These are phyloP conservation scores for Amphibolis antarctica DNA, from an alignment of 106 monocot genomes.

Conservation along the genomic window DNA sequence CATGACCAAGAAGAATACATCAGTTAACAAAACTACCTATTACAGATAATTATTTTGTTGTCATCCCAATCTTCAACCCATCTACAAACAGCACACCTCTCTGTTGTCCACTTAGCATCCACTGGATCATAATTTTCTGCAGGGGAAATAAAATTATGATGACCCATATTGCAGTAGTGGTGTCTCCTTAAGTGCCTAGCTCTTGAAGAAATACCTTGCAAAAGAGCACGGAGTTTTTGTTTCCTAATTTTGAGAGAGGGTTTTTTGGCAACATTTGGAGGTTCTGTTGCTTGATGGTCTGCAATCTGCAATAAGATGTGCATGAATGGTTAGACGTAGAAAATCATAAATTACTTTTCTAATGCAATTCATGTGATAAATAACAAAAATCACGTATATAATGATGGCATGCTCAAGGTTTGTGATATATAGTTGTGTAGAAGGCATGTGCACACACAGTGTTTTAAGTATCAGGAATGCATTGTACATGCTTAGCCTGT, in stretches of 20 bases:
- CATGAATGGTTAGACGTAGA: background rate
- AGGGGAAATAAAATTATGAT: constrained; percentile 3
- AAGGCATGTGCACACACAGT: no score
- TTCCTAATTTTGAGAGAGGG: constrained; percentile 42
- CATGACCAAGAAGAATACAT: background rate
- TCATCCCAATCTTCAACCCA: constrained; percentile 99
- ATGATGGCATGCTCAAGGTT: no score
- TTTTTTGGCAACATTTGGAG: constrained; percentile 33
- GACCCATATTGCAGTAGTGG: background rate
- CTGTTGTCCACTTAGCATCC: constrained; percentile 89
- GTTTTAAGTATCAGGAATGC: background rate
- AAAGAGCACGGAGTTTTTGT: constrained; percentile 38
- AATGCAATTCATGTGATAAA: no score
- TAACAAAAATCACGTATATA: no score
- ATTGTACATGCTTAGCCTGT: background rate
- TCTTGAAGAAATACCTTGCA: constrained; percentile 42
- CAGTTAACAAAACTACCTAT: constrained; percentile 38
- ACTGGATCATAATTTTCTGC: constrained; percentile 77
- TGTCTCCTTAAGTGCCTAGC: background rate
- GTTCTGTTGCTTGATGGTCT: constrained; percentile 19
- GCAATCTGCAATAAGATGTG: constrained; percentile 38
- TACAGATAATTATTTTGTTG: constrained; percentile 97
- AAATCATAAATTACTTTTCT: background rate
- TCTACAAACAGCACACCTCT: constrained; percentile 93
- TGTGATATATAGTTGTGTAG: no score